Base-by-base conservation (phyloP, 192 early-diverging fungal species). In the Thamnidium elegans region DNA sequence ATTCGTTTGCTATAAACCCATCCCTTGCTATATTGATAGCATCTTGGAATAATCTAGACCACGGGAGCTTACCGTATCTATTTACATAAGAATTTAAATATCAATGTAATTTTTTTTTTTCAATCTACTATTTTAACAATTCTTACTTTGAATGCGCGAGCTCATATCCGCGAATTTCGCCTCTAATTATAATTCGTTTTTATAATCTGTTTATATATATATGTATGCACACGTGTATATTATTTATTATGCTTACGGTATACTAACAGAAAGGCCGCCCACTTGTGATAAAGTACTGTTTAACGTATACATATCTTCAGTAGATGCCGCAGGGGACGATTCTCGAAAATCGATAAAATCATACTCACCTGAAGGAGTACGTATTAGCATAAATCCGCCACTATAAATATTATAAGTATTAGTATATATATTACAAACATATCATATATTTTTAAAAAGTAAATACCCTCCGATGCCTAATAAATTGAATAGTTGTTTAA, bases 311-410 rank as follows among this genome's bases (percentile, higher is more conserved):
- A 98, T 96, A 67, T 91, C 84, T 19, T 69, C 74, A 15, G 64
- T 75, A 5, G 91, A 81, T 7, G 86, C 87, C 21, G 70, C 68
- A 4, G 92, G 92, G 11, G 96, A 94, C 0, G 78, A 75, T 71
- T 98, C 96, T 21, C 96, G 78, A 66, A 96, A 98, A 69, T 98
- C 92, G 39, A 98, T 83, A n/a, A 89, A 80, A 31, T 87, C 85
- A 20, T 75, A 70, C 3, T 69, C 80, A 1, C 83, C 84, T 48
- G 83, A 81, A 5, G 79, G 66, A 4, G 78, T 68, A 26, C 92
- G 84, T 7, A 95, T 79, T 10, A 93, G 81, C 90, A 95, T 92
- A 71, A 98, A 96, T 7, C 95, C 95, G 39, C 95, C 95, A 15
- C 95, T 75, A 44, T 9, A 43, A n/a, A 65, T 46, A 65, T 46